Evolutionary conservation across 1,284 basidiomycete genomes (phyloP), one percentile per base, ranked within the genome.

Genomic region (Marasmius fiardii): DNA sequence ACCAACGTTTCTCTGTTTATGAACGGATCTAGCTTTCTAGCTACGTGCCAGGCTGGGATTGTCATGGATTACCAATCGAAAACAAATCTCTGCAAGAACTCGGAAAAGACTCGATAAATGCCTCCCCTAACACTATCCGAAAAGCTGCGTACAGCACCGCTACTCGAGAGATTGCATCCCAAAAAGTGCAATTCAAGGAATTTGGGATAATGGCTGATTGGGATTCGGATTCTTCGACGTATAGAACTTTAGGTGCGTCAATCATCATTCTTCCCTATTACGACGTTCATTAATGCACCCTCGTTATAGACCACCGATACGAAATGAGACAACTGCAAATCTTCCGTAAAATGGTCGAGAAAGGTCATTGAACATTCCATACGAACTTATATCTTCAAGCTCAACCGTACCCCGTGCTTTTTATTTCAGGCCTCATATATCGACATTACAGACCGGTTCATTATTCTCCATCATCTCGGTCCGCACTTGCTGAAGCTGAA

Each of bases 21-120:
- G 16, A 23, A 16, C 24, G 33, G 16, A 37, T 18, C 39, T 24
- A 53, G 45, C n/a, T 31, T 16, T 52, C 43, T 58, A 97, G 94
- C 65, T 98, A 95, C 71, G 73, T 91, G 37, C 96, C 97, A 26
- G 97, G 97, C 4, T 99, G 95, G 94, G 97, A 99, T 68, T 99
- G 96, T 66, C 97, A 99, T 66, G 97, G 97, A 1, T 82, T 99
- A 16, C 97, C 97, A 0, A 98, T 99, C 60, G 95, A 97, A 70
- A 92, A 93, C 64, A 97, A 96, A 68, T 91, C 94, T 0, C 74
- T 98, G 31, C 78, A 88, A 60, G 82, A 86, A 48, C 77, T 92
- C n/a, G 81, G 81, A 56, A 73, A 80, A 73, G 78, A 85, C 37
- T 75, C 82, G 0, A 74, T 78, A 52, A 73, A 77, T 8, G 71